Conservation (phyloP, 75 land plant species). For the Pinus albicaulis region DNA sequence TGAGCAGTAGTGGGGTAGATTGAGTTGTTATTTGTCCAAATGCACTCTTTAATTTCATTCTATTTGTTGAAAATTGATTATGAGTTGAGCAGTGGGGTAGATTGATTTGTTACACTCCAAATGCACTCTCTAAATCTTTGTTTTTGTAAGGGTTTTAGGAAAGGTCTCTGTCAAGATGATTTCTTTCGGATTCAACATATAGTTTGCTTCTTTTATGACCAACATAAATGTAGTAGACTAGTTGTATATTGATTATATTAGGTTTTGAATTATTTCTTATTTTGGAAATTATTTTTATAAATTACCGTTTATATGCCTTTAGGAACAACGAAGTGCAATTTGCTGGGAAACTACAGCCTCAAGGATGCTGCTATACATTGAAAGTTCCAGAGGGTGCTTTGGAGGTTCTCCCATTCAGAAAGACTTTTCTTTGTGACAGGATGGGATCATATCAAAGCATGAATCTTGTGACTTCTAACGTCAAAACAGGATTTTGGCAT, state of each 20-base stretch:
- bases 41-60: neutral
- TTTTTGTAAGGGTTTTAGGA: neutral
- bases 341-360: slow-evolving; percentile 91
- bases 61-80: neutral
- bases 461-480: neutral
- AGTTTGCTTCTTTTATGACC: neutral
- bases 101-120: neutral
- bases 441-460: neutral
- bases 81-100: neutral
- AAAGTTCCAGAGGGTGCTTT: slow-evolving; percentile 50
- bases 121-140: neutral
- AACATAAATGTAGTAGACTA: neutral
- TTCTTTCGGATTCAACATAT: neutral
- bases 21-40: neutral
- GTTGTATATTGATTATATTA: neutral
- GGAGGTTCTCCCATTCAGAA: slow-evolving; percentile 48
- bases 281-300: neutral
- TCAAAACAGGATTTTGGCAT: neutral
- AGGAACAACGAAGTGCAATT: slow-evolving; percentile 99
- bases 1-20: neutral
- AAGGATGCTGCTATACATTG: slow-evolving; percentile 66
- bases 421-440: neutral
- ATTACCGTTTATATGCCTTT: neutral
- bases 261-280: neutral
- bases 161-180: neutral